These are phyloP conservation scores for Grigorovia transvaalensis DNA, from an alignment of 805 yeast genomes.

Conservation along the genomic window DNA sequence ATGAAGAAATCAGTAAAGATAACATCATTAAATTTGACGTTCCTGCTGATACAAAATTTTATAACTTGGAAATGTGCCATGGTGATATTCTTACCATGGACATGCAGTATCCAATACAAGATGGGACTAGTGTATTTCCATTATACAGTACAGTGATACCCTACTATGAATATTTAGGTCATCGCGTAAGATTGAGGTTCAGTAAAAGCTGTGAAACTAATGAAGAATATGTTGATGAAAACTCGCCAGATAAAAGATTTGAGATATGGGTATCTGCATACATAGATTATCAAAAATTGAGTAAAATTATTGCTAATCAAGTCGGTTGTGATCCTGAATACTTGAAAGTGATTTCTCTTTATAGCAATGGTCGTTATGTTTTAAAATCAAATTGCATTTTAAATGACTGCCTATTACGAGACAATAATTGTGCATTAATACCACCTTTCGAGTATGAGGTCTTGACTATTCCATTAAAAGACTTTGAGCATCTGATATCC, in stretches of 20 bases:
- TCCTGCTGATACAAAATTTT: conserved; percentile 28
- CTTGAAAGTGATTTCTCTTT: conserved; percentile 56
- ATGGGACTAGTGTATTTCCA: no score
- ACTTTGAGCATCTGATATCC: conserved; percentile 64
- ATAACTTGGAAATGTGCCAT: conserved; percentile 46
- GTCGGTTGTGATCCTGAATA: conserved; percentile 47
- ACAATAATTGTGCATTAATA: conserved; percentile 26
- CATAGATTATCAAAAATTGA: conserved; percentile 49
- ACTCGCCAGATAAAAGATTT: conserved; percentile 23
- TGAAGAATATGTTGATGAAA: conserved; percentile 22
- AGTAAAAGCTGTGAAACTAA: conserved; percentile 16
- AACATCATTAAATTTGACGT: conserved; percentile 28
- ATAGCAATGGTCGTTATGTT: conserved; percentile 48
- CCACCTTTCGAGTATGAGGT: conserved; percentile 63
- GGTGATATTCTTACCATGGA: conserved; percentile 54
- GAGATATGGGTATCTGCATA: conserved; percentile 62
- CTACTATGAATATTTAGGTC: conserved; percentile 44
- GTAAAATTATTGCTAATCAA: conserved; percentile 46
- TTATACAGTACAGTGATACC: conserved; percentile 26
- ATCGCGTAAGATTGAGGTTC: conserved; percentile 51
- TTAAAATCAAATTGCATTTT: conserved; percentile 28
- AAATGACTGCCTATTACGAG: conserved; percentile 30
- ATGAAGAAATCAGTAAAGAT: conserved; percentile 53
- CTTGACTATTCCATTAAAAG: conserved; percentile 61
- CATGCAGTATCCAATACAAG: conserved; percentile 1